These are phyloP conservation scores for Chaetoceros tenuissimus DNA, from an alignment of 108 stramenopile species.

Conservation along the genomic window DNA sequence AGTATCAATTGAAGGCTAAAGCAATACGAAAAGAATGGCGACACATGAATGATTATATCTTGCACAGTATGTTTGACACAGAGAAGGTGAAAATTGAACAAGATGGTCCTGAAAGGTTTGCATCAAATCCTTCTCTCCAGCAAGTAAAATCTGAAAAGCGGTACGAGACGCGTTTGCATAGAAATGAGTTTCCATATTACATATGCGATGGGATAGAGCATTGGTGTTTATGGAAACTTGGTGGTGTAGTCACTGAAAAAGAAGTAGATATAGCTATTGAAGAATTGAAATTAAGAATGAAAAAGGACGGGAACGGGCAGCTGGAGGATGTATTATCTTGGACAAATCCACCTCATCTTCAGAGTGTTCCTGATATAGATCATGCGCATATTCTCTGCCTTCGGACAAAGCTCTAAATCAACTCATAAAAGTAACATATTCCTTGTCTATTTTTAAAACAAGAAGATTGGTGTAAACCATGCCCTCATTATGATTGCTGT, in stretches of 20 bases:
- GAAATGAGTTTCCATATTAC: slow-evolving; percentile 73
- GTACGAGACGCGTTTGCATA: slow-evolving; percentile 16
- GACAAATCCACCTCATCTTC: not conserved
- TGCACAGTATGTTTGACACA: slow-evolving; percentile 60
- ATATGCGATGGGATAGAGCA: slow-evolving; percentile 43
- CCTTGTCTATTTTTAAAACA: no score
- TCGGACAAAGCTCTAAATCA: no score
- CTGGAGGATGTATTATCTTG: not conserved
- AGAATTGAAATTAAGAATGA: slow-evolving; percentile 10
- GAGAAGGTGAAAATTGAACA: not conserved
- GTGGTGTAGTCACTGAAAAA: slow-evolving; percentile 18
- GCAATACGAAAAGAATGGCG: slow-evolving; percentile 37
- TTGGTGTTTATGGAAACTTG: slow-evolving; percentile 72
- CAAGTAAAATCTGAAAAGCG: not conserved
- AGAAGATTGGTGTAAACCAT: no score
- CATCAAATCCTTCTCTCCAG: not conserved
- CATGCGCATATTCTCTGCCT: not conserved
- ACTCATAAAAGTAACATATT: no score
- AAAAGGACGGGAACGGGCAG: not conserved
- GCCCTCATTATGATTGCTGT: no score
- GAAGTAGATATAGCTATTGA: slow-evolving; percentile 27
- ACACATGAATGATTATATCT: slow-evolving; percentile 52
- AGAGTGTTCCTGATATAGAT: not conserved
- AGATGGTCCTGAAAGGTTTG: not conserved
- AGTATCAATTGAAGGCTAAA: slow-evolving; percentile 30